phyloP scores from a whole-genome alignment of 2,329 filamentous ascomycete species.

The Fusarium pseudonygamai region DNA sequence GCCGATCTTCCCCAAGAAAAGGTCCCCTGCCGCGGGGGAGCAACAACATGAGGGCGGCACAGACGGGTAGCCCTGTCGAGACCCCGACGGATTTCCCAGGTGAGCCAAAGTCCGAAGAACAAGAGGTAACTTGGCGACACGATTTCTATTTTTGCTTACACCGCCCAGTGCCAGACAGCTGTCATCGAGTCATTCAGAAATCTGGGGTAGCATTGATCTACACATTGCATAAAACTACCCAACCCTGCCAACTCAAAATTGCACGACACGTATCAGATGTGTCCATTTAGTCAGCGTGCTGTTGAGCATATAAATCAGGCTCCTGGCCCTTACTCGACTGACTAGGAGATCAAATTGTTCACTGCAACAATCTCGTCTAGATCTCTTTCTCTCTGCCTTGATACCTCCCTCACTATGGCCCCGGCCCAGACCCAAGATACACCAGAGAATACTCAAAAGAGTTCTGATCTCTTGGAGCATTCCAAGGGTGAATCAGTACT shows the following conservation, averaged over 20 bases:
- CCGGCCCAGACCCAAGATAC: not conserved
- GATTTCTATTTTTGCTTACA: not conserved
- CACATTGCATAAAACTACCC: not conserved
- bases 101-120: not conserved
- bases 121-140: not conserved
- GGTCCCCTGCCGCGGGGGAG: no score
- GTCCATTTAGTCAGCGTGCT: not conserved
- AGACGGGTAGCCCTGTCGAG: not conserved
- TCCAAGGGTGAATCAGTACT: not conserved
- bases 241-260: no score
- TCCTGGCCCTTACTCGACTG: no score
- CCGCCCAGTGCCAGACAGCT: not conserved
- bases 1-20: not conserved
- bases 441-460: not conserved
- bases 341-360: accelerated
- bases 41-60: not conserved
- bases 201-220: not conserved
- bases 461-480: not conserved
- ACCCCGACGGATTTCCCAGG: not conserved
- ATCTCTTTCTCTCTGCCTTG: accelerated
- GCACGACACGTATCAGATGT: not conserved
- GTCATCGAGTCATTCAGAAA: not conserved
- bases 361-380: not conserved
- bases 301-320: not conserved
- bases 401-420: not conserved